These are phyloP conservation scores for Amaranthus hypochondriacus DNA, from an alignment of 148 eudicot species.

Conservation along the genomic window DNA sequence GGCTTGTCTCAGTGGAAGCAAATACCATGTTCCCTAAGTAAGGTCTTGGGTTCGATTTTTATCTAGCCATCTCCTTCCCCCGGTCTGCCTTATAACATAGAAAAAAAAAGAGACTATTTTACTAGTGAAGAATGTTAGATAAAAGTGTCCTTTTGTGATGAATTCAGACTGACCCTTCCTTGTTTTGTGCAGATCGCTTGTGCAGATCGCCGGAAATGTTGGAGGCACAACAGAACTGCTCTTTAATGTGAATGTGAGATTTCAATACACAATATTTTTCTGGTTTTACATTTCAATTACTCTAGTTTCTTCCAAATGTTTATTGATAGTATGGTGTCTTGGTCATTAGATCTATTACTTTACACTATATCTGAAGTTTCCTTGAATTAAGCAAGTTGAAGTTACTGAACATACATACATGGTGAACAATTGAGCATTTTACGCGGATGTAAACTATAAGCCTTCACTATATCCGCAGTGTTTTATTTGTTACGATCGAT, in stretches of 20 bases:
- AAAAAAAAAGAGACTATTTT: background rate
- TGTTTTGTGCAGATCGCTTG: too few relatives aligned
- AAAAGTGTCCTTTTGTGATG: background rate
- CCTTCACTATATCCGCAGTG: too few relatives aligned
- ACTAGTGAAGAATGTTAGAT: background rate
- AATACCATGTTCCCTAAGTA: background rate
- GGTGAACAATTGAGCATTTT: too few relatives aligned
- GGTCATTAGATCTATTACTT: background rate
- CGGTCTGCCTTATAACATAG: background rate
- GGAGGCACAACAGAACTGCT: slow-evolving; percentile 66
- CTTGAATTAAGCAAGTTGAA: too few relatives aligned
- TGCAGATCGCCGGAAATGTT: slow-evolving; percentile 87
- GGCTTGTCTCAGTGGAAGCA: too few relatives aligned
- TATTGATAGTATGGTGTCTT: background rate
- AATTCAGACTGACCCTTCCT: background rate
- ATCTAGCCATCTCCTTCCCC: background rate
- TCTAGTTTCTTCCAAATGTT: background rate
- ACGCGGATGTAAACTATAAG: too few relatives aligned
- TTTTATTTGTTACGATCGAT: too few relatives aligned
- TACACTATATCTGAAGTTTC: background rate
- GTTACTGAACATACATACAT: too few relatives aligned
- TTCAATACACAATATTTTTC: background rate
- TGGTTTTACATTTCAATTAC: slow-evolving; percentile 3
- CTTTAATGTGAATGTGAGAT: slow-evolving; percentile 49
- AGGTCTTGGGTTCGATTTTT: too few relatives aligned